Base-by-base conservation (phyloP, 192 early-diverging fungal species). In the Coemansia sp. region DNA sequence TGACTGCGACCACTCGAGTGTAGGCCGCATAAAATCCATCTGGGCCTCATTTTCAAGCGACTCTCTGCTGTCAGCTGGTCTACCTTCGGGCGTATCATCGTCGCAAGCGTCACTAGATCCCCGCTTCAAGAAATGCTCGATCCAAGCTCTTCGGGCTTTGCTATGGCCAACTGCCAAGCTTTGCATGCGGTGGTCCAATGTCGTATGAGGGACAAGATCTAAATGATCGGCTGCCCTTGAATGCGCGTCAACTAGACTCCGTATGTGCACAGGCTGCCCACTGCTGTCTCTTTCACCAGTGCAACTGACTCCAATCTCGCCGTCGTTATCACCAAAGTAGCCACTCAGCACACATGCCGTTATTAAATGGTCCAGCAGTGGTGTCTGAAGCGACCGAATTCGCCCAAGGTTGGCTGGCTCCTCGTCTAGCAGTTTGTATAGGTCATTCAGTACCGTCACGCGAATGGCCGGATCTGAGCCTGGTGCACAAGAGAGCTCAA, bases 191-290 rank as follows among this genome's bases (percentile, higher is more conserved):
- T 63, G 57, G 48, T 75, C 69, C 55, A 80, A 45, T 1, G 78
- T 72, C 29, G 78, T 80, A 29, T 80, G 78, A 17, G 78, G 78
- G 36, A 80, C 60, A 17, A 80, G 69, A 25, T 75, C 73, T 44
- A 80, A 27, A 21, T 75, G 73, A 5, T 67, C 62, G 23, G 46
- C 48, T 12, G 69, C 73, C 23, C 62, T 71, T 11, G 60, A 44
- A 48, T 66, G 57, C 21, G 63, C 48, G 8, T 66, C 73, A 19
- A 61, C 51, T 27, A 72, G 65, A 1, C 53, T 51, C 38, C 39
- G 55, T 23, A 34, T 1, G 5, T 60, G 58, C 8, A 5, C n/a
- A 32, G 58, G 7, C 34, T 19, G 27, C 36, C 19, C 9, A 25
- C 50, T 19, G 17, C 34, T 34, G 32, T 36, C 34, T 34, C 27